These are phyloP conservation scores for Xylaria sp. DNA, from an alignment of 2,329 filamentous ascomycete genomes.

Conservation along the genomic window DNA sequence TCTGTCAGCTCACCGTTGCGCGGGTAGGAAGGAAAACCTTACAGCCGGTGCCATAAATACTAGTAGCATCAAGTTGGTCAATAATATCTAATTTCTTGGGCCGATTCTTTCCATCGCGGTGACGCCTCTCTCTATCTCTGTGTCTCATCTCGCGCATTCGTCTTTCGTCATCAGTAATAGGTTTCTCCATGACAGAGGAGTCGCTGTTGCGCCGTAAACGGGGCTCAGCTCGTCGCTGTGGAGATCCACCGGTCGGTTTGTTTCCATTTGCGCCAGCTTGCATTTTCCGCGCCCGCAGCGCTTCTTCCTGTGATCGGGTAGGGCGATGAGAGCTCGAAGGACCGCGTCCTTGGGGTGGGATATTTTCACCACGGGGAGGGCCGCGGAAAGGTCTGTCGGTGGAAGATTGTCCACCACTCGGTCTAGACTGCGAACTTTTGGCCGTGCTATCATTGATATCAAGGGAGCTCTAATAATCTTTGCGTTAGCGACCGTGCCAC, in stretches of 20 bases:
- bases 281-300: conserved; percentile 61
- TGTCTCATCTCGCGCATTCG: conserved; percentile 62
- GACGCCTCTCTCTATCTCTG: conserved; percentile 62
- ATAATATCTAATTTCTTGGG: conserved; percentile 82
- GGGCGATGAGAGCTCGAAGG: conserved; percentile 66
- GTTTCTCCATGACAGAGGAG: conserved; percentile 75
- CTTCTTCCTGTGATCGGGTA: conserved; percentile 74
- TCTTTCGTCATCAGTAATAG: conserved; percentile 68
- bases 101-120: conserved; percentile 63
- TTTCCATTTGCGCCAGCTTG: conserved; percentile 52
- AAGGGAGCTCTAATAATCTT: conserved; percentile 72
- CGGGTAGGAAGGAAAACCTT: conserved; percentile 55
- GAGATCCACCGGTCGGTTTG: conserved; percentile 51
- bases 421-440: conserved; percentile 51
- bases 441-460: conserved; percentile 67
- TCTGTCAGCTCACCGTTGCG: conserved; percentile 23
- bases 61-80: conserved; percentile 95
- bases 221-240: conserved; percentile 56
- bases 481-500: conserved; percentile 44
- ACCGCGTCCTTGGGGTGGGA: conserved; percentile 59
- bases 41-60: conserved; percentile 94
- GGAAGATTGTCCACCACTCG: conserved; percentile 49
- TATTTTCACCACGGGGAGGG: conserved; percentile 59
- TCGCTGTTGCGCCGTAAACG: conserved; percentile 81
- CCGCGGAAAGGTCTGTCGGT: conserved; percentile 55